Percentiles rank a stretch among this genome's conserved stretches.
Evolutionary conservation across 768 basidiomycete genomes (phyloP).

Genomic region (Psilocybe tampanensis): DNA sequence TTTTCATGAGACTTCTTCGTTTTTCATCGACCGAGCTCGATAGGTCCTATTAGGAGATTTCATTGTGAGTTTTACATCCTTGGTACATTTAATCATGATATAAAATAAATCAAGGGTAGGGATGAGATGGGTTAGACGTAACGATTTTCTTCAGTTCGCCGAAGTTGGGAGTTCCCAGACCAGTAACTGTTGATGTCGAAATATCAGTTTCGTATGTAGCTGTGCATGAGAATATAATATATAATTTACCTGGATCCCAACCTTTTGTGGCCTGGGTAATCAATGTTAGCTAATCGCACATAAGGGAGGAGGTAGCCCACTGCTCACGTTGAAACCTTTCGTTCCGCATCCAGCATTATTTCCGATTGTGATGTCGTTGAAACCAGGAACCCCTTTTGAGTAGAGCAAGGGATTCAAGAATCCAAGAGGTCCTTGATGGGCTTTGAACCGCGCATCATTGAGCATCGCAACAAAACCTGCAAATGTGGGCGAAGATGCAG

Average conservation of each 20-base stretch:
- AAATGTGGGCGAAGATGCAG: constrained; percentile 65
- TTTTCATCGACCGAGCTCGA: too few relatives aligned
- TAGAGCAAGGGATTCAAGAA: constrained; percentile 72
- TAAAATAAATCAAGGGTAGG: background rate
- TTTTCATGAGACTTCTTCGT: too few relatives aligned
- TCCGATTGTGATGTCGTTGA: constrained; percentile 64
- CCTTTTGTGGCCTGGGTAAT: constrained; percentile 45
- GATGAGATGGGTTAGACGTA: background rate
- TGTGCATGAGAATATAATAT: background rate
- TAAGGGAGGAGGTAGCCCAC: background rate
- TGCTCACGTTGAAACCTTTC: constrained; percentile 61
- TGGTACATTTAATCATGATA: background rate
- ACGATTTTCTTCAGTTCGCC: constrained; percentile 43
- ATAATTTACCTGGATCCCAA: constrained; percentile 58
- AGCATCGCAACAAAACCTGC: constrained; percentile 65
- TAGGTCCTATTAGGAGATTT: too few relatives aligned
- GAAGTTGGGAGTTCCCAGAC: constrained; percentile 58
- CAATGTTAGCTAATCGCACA: background rate
- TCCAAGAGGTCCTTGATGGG: constrained; percentile 49
- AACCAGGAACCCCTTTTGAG: constrained; percentile 32
- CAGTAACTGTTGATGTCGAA: constrained; percentile 43
- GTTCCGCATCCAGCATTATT: constrained; percentile 65
- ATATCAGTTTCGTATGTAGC: background rate
- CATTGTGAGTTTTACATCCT: too few relatives aligned
- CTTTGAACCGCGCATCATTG: constrained; percentile 58